Base-by-base conservation (phyloP, 129 eudicot genomes). In the Lactuca saligna region DNA sequence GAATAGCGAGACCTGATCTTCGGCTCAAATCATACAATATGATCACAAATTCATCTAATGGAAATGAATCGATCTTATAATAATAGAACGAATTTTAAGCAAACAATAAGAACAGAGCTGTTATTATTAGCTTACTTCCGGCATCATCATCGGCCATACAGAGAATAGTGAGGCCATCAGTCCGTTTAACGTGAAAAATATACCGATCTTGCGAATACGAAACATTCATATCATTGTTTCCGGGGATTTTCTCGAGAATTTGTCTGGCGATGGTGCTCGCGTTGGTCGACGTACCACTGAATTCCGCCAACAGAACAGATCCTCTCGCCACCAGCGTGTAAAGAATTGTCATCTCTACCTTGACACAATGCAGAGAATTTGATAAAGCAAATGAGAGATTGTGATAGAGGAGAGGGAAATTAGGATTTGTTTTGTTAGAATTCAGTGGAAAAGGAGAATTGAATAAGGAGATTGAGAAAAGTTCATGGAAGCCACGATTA, bases 141-240 rank as follows among this genome's bases (percentile, higher is more conserved):
- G 86, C 87, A 59, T 65, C 85, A 9, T 93, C 98, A 53, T 93
- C 96, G 46, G 98, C 96, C 98, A 93, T 93, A 79, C 96, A 93
- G 15, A 93, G 95, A 49, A 93, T 82, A 50, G 95, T 84, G 78
- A 93, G 88, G 17, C 98, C 96, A 81, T 93, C 98, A 37, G 98
- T 87, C 58, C 92, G 83, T 75, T 89, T 89, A 80, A 89, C 97
- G 65, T 93, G 98, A 65, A 93, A 89, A 20, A 89, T 89, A 44
- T 81, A 93, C 4, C 95, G 95, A 87, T 93, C 98, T 53, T 93
- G 98, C 20, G 98, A 93, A 67, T 93, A 93, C 0, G 97, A 93
- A 12, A 79, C 92, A 17, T 89, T 83, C 71, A 88, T 81, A 62
- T 93, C 98, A 49, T 85, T 79, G 66, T 65, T 83, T 1, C 96